Conservation (phyloP, 345 rosid genomes). For the Eucalyptus cloeziana region DNA sequence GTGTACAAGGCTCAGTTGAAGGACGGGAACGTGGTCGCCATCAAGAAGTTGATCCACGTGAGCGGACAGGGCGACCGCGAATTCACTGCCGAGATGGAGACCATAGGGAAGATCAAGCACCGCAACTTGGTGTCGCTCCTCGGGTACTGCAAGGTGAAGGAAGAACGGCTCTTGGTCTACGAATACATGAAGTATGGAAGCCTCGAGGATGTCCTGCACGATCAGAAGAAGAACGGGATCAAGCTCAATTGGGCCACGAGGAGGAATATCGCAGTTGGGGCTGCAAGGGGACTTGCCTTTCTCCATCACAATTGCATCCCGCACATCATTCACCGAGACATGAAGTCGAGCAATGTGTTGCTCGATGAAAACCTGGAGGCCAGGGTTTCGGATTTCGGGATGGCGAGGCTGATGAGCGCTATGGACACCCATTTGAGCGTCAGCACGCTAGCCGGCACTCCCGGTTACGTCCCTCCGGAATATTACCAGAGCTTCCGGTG, state of each 20-base stretch:
- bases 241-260: slow-evolving; percentile 72
- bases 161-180: slow-evolving; percentile 86
- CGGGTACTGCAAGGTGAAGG: slow-evolving; percentile 87
- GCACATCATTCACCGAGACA: slow-evolving; percentile 88
- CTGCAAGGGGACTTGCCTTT: slow-evolving; percentile 85
- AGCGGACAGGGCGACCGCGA: slow-evolving; percentile 98
- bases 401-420: slow-evolving; percentile 87
- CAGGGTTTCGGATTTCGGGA: slow-evolving; percentile 92
- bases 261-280: slow-evolving; percentile 79
- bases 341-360: slow-evolving; percentile 96
- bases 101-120: slow-evolving; percentile 94
- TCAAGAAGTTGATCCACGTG: slow-evolving; percentile 83
- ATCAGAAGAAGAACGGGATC: slow-evolving; percentile 56
- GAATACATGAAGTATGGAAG: slow-evolving; percentile 96
- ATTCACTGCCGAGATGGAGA: slow-evolving; percentile 97
- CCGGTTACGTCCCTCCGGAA: slow-evolving; percentile 96
- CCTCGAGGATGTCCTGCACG: slow-evolving; percentile 82
- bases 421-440: slow-evolving; percentile 95
- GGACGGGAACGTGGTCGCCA: slow-evolving; percentile 84
- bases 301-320: slow-evolving; percentile 91
- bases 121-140: slow-evolving; percentile 84
- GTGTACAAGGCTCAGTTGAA: slow-evolving; percentile 84
- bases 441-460: slow-evolving; percentile 96
- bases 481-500: slow-evolving; percentile 91
- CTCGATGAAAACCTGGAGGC: slow-evolving; percentile 86